phyloP scores from a whole-genome alignment of 1,284 basidiomycete genomes.

The Heterobasidion annosum region DNA sequence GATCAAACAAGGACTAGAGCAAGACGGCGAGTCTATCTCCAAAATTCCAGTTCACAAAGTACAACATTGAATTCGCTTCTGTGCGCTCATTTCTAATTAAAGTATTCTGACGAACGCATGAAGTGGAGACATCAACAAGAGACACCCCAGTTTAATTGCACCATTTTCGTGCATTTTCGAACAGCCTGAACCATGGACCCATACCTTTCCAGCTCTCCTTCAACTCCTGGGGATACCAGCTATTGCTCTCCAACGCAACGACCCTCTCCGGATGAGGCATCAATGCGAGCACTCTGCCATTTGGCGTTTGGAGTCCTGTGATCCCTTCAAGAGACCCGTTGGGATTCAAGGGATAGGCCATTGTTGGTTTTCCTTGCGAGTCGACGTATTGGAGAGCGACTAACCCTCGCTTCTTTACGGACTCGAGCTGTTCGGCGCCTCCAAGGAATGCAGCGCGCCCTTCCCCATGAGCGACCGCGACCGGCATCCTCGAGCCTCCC shows the following conservation, averaged over 20 bases:
- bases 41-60: too few species aligned
- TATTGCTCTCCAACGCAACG: conserved; percentile 70
- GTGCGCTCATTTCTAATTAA: too few species aligned
- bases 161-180: conserved; percentile 82
- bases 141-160: conserved; percentile 20
- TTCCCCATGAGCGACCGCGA: conserved; percentile 95
- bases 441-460: conserved; percentile 71
- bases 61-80: too few species aligned
- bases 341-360: conserved; percentile 87
- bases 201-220: conserved; percentile 52
- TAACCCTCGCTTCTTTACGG: conserved; percentile 41
- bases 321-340: conserved; percentile 88
- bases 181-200: conserved; percentile 94
- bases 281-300: conserved; percentile 84
- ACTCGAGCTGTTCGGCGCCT: conserved; percentile 25
- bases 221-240: conserved; percentile 68
- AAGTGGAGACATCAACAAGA: neutral
- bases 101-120: too few species aligned
- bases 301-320: conserved; percentile 80
- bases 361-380: conserved; percentile 54
- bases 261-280: conserved; percentile 96
- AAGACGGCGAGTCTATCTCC: too few species aligned
- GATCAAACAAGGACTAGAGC: too few species aligned
- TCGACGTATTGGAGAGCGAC: conserved; percentile 78
- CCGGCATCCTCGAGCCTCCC: conserved; percentile 80